Conservation (phyloP, 2,329 filamentous ascomycete species). For the Pseudocercospora ulei region DNA sequence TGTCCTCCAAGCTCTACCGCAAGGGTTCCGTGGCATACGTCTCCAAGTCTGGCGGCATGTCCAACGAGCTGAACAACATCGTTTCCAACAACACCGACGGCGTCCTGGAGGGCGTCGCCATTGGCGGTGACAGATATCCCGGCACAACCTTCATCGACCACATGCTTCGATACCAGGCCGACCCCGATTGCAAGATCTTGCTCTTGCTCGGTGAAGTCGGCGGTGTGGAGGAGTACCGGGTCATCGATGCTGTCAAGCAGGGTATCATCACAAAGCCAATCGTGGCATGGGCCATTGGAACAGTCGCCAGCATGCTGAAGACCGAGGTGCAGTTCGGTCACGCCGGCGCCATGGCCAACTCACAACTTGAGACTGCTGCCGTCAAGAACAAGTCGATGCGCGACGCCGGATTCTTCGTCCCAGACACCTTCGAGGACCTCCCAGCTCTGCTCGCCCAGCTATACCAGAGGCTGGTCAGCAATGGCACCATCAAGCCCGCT, state of each 20-base stretch:
- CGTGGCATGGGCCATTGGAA: slow-evolving; percentile 98
- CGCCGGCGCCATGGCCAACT: slow-evolving; percentile 98
- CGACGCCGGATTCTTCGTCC: slow-evolving; percentile 88
- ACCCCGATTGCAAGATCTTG: slow-evolving; percentile 96
- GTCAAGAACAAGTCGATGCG: slow-evolving; percentile 96
- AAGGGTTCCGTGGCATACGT: slow-evolving; percentile 98
- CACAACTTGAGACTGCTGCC: slow-evolving; percentile 91
- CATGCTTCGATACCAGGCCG: slow-evolving; percentile 87
- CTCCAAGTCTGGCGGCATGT: slow-evolving; percentile 99
- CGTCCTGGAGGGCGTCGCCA: slow-evolving; percentile 98
- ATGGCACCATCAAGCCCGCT: slow-evolving; percentile 75
- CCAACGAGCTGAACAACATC: slow-evolving; percentile 99
- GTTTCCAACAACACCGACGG: slow-evolving; percentile 91
- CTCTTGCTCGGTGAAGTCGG: slow-evolving; percentile 94
- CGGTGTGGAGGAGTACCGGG: slow-evolving; percentile 99
- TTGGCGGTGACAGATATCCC: slow-evolving; percentile 97
- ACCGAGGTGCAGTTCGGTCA: slow-evolving; percentile 99
- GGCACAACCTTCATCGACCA: slow-evolving; percentile 99
- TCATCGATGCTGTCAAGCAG: slow-evolving; percentile 93
- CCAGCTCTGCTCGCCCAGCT: slow-evolving; percentile 65
- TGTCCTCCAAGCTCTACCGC: slow-evolving; percentile 98
- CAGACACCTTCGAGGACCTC: slow-evolving; percentile 93
- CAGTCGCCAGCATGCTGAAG: slow-evolving; percentile 99
- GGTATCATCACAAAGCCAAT: slow-evolving; percentile 96
- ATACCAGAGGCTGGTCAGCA: slow-evolving; percentile 78